These are phyloP conservation scores for Biscogniauxia mediterranea DNA, from an alignment of 2,329 filamentous ascomycete genomes.

Conservation along the genomic window DNA sequence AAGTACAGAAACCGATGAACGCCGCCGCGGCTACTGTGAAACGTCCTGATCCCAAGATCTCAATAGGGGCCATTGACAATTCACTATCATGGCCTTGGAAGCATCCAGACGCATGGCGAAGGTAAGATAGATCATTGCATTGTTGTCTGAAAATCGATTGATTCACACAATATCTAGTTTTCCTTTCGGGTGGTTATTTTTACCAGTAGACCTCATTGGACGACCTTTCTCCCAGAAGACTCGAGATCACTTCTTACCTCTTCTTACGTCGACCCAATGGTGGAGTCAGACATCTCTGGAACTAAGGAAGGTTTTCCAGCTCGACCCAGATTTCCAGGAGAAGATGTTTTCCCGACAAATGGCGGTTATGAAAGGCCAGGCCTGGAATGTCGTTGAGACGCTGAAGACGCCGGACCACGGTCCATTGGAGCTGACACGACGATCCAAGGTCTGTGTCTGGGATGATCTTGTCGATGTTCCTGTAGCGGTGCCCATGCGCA, in stretches of 20 bases:
- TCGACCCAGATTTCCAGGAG: constrained; percentile 95
- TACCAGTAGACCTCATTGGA: constrained; percentile 93
- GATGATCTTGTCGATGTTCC: constrained; percentile 96
- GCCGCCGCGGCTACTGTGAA: constrained; percentile 57
- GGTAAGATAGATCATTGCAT: constrained; percentile 33
- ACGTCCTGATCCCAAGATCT: constrained; percentile 58
- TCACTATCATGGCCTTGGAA: constrained; percentile 99
- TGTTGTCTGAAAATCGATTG: constrained; percentile 1
- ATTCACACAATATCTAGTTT: constrained; percentile 62
- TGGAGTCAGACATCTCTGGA: constrained; percentile 93
- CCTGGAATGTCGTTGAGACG: constrained; percentile 98
- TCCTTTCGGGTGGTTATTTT: constrained; percentile 96
- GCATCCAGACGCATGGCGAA: constrained; percentile 84
- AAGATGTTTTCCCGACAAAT: constrained; percentile 99
- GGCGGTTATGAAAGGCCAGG: constrained; percentile 98
- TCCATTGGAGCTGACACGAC: constrained; percentile 85
- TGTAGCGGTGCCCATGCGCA: constrained; percentile 85
- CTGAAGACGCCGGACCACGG: constrained; percentile 91
- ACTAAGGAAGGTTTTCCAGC: constrained; percentile 81
- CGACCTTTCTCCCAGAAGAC: constrained; percentile 94
- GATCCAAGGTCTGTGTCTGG: constrained; percentile 94
- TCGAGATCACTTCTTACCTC: constrained; percentile 89
- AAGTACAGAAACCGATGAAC: constrained; percentile 80
- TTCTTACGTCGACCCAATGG: constrained; percentile 93
- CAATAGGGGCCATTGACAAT: constrained; percentile 93